Evolutionary conservation across 345 rosid species (phyloP).

Genomic region (Eucalyptus tenuipes): DNA sequence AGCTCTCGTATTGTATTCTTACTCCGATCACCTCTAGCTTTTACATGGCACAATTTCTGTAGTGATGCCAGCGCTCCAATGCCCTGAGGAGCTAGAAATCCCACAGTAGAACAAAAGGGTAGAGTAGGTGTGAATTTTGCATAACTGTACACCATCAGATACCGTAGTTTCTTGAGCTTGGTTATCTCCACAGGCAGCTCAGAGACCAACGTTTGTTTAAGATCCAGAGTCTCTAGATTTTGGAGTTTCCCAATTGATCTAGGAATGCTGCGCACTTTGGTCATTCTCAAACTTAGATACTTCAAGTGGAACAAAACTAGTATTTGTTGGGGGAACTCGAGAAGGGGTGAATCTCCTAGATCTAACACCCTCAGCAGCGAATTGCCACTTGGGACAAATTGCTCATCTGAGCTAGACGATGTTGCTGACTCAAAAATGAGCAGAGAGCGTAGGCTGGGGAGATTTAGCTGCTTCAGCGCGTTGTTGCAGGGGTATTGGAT

Average conservation of each 20-base stretch:
- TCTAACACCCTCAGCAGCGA: background rate
- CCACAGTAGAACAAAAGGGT: fast-evolving
- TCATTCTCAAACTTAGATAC: background rate
- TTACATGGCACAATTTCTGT: fast-evolving
- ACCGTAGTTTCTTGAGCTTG: background rate
- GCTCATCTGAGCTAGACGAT: background rate
- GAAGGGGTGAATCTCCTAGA: background rate
- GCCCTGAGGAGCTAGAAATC: too few relatives aligned
- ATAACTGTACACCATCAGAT: too few relatives aligned
- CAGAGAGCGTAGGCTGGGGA: background rate
- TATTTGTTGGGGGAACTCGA: background rate
- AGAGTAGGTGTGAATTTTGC: fast-evolving
- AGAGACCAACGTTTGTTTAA: background rate
- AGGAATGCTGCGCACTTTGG: background rate
- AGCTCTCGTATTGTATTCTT: background rate
- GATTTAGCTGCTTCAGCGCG: fast-evolving
- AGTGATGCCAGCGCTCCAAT: fast-evolving
- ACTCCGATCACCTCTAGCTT: background rate
- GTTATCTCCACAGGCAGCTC: fast-evolving
- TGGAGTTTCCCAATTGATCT: too few relatives aligned
- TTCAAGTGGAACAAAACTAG: background rate
- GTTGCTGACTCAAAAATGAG: background rate
- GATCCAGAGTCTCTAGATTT: fast-evolving
- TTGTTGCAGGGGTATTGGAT: background rate
- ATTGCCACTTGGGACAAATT: background rate